Evolutionary conservation across 1,284 basidiomycete genomes (phyloP).

Genomic region (Thecaphora frezii): DNA sequence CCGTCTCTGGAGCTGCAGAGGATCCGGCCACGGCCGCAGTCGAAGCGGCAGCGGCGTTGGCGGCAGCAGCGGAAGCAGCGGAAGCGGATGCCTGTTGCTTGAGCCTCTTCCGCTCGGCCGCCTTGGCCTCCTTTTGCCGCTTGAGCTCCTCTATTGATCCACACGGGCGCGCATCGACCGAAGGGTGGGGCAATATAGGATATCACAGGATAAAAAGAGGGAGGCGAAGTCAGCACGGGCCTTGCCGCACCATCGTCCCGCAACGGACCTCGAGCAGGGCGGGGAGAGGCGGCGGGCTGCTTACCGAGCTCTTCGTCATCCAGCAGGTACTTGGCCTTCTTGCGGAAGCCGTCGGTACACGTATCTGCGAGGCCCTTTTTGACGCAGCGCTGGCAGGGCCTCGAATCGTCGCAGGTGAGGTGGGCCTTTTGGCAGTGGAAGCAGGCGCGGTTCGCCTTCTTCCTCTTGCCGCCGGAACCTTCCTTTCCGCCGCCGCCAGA

Average conservation of each 20-base stretch:
- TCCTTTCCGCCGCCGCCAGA: conserved; percentile 13
- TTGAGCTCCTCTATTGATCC: conserved; percentile 43
- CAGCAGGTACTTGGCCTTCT: conserved; percentile 88
- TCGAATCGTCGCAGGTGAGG: conserved; percentile 92
- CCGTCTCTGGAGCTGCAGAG: too few relatives aligned
- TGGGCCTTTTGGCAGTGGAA: conserved; percentile 91
- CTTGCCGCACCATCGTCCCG: too few relatives aligned
- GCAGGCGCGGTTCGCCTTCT: conserved; percentile 89
- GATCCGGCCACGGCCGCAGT: neutral
- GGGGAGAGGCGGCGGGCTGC: neutral
- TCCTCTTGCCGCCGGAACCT: conserved; percentile 56
- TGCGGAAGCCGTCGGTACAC: conserved; percentile 90
- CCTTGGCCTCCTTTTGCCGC: conserved; percentile 38
- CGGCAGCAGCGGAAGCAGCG: neutral
- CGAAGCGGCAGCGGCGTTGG: neutral
- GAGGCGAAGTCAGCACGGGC: too few relatives aligned
- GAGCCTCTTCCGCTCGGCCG: conserved; percentile 8
- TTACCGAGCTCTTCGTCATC: conserved; percentile 52
- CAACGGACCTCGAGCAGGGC: too few relatives aligned
- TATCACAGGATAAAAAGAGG: too few relatives aligned
- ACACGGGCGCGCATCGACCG: too few relatives aligned
- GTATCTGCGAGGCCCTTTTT: conserved; percentile 87
- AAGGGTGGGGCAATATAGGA: too few relatives aligned
- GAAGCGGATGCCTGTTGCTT: neutral
- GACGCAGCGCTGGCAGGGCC: conserved; percentile 90